Conservation (phyloP, 352 stramenopile species). For the Albugo candida region DNA sequence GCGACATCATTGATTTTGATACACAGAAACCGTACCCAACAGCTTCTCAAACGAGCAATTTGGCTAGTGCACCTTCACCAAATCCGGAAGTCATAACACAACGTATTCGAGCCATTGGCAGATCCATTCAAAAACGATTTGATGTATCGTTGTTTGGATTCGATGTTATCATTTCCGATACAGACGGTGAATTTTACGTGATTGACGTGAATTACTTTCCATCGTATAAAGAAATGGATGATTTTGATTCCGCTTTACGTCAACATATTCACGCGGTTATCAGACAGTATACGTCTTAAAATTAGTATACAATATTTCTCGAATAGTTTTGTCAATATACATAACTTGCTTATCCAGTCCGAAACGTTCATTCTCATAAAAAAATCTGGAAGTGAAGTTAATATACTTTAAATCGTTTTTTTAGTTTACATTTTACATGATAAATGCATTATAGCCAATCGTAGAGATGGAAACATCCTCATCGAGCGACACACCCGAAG, state of each 20-base stretch:
- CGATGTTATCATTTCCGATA: slow-evolving; percentile 60
- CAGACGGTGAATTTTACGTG: slow-evolving; percentile 32
- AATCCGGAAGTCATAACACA: slow-evolving; percentile 22
- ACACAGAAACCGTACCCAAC: slow-evolving; percentile 65
- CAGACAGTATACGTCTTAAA: no score
- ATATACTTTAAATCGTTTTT: no score
- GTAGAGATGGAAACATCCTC: no score
- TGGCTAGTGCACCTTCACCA: not conserved
- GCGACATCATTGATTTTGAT: slow-evolving; percentile 53
- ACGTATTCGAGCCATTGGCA: slow-evolving; percentile 33
- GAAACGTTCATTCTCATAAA: no score
- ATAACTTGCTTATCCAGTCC: no score
- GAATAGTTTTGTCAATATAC: no score
- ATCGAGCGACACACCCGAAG: no score
- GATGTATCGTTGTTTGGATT: slow-evolving; percentile 66
- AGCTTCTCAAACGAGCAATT: not conserved
- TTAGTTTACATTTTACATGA: no score
- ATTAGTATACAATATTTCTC: no score
- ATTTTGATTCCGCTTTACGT: slow-evolving; percentile 35
- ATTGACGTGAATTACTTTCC: slow-evolving; percentile 82
- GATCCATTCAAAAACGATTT: slow-evolving; percentile 34
- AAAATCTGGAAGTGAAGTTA: no score
- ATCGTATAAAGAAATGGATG: slow-evolving; percentile 64
- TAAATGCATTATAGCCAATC: no score
- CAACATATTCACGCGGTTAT: slow-evolving; percentile 18